phyloP scores from a whole-genome alignment of 2,329 filamentous ascomycete genomes.

The Malbranchea cinnamomea region DNA sequence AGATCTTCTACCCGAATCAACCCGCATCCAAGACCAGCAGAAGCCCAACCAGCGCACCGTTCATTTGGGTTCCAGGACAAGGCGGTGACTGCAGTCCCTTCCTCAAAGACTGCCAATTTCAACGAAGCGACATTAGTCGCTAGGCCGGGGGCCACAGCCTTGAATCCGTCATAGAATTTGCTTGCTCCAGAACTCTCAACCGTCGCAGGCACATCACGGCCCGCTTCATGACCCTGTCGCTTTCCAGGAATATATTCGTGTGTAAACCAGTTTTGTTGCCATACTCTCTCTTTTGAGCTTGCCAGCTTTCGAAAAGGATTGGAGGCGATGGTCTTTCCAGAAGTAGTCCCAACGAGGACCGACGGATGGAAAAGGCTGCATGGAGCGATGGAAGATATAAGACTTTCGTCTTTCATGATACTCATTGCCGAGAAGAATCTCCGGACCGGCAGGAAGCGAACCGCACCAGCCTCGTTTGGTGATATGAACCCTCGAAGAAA shows the following conservation, averaged over 20 bases:
- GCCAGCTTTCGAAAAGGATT: constrained; percentile 39
- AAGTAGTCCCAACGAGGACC: constrained; percentile 36
- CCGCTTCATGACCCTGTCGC: constrained; percentile 7
- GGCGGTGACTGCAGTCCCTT: constrained; percentile 45
- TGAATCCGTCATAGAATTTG: constrained; percentile 31
- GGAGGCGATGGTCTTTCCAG: constrained; percentile 35
- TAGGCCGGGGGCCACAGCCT: constrained; percentile 23
- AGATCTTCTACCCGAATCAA: constrained; percentile 53
- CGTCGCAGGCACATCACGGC: constrained; percentile 2
- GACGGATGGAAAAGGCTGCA: constrained; percentile 36
- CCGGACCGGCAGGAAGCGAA: constrained; percentile 35
- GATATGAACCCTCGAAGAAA: constrained; percentile 38
- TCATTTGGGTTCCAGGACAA: constrained; percentile 55
- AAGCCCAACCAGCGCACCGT: constrained; percentile 51
- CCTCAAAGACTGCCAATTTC: constrained; percentile 41
- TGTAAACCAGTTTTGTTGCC: constrained; percentile 42
- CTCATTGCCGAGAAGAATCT: constrained; percentile 37
- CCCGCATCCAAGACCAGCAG: constrained; percentile 51
- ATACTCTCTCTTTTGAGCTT: constrained; percentile 35
- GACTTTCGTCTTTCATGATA: constrained; percentile 31
- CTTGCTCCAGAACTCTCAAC: constrained; percentile 19
- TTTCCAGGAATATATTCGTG: constrained; percentile 37
- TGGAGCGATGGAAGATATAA: constrained; percentile 19
- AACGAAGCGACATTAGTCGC: constrained; percentile 17
- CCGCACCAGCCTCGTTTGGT: constrained; percentile 39